phyloP scores from a whole-genome alignment of 1,284 basidiomycete genomes.

The Sanguinoderma infundibulare region DNA sequence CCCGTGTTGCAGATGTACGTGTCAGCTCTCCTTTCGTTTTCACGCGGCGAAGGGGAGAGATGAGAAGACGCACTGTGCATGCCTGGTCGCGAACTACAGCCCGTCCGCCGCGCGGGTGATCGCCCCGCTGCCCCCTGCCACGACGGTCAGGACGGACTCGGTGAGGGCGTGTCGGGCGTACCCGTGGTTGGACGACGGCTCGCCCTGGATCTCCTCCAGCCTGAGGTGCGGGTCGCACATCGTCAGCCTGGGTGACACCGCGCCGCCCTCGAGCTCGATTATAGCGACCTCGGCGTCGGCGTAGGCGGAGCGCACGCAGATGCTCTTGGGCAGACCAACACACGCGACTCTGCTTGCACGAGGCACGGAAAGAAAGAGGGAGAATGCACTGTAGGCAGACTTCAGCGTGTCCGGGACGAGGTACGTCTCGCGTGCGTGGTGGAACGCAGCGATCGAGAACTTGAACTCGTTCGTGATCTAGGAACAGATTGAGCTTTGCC shows the following conservation, averaged over 20 bases:
- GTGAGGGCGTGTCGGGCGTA: constrained; percentile 53
- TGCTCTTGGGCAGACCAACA: constrained; percentile 8
- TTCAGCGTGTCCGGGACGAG: too few species aligned
- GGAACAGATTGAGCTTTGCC: too few species aligned
- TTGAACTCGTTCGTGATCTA: constrained; percentile 79
- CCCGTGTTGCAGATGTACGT: constrained; percentile 55
- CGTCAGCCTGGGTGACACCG: constrained; percentile 45
- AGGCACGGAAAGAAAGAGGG: constrained; percentile 71
- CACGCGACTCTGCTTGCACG: constrained; percentile 36
- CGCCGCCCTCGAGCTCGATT: constrained; percentile 47
- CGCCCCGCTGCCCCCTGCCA: constrained; percentile 53
- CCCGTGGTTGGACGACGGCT: constrained; percentile 50
- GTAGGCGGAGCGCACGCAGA: constrained; percentile 29
- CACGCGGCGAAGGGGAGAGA: constrained; percentile 59
- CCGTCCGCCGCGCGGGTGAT: constrained; percentile 75
- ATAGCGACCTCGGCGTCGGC: constrained; percentile 32
- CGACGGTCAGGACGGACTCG: constrained; percentile 45
- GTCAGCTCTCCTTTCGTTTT: constrained; percentile 44
- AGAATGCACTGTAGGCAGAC: constrained; percentile 77
- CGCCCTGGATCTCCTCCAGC: constrained; percentile 42
- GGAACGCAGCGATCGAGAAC: constrained; percentile 82
- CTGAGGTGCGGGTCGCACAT: constrained; percentile 41
- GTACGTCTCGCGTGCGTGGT: constrained; percentile 88
- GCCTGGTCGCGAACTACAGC: constrained; percentile 69
- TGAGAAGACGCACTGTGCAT: constrained; percentile 71